These are phyloP conservation scores for Phanerochaete sordida DNA, from an alignment of 768 basidiomycete species.

Conservation along the genomic window DNA sequence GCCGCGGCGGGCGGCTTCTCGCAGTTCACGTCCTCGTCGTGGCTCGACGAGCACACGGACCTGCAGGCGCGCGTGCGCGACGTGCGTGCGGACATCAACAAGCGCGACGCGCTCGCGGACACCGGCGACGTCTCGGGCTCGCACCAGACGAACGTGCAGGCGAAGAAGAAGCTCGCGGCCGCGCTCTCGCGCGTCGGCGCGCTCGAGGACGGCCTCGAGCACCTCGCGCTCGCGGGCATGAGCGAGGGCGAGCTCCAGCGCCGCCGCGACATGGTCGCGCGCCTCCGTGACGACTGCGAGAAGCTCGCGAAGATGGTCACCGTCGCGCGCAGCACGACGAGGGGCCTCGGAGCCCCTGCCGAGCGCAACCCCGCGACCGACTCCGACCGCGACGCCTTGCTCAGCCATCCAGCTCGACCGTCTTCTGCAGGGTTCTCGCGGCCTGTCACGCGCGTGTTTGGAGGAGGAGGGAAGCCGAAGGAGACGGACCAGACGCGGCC, in stretches of 20 bases:
- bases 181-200: slow-evolving; percentile 69
- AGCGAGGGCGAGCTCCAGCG: slow-evolving; percentile 90
- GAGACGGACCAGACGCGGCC: slow-evolving; percentile 88
- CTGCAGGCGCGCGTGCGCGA: slow-evolving; percentile 74
- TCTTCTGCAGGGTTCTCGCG: slow-evolving; percentile 31
- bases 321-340: slow-evolving; percentile 56
- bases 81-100: slow-evolving; percentile 82
- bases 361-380: slow-evolving; percentile 43
- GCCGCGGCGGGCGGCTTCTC: slow-evolving; percentile 22
- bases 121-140: slow-evolving; percentile 70
- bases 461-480: slow-evolving; percentile 47
- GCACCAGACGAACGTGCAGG: slow-evolving; percentile 77
- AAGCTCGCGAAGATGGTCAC: slow-evolving; percentile 85
- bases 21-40: slow-evolving; percentile 68
- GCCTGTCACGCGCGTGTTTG: slow-evolving; percentile 76
- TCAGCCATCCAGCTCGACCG: slow-evolving; percentile 34
- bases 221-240: slow-evolving; percentile 66
- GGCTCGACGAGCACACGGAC: slow-evolving; percentile 87
- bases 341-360: slow-evolving; percentile 31
- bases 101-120: slow-evolving; percentile 80
- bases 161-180: slow-evolving; percentile 80
- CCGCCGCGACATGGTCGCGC: slow-evolving; percentile 83
- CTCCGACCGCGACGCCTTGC: slow-evolving; percentile 61
- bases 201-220: slow-evolving; percentile 66
- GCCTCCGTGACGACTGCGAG: slow-evolving; percentile 88